These are phyloP conservation scores for Candida verbasci DNA, from an alignment of 805 yeast species.

Conservation along the genomic window DNA sequence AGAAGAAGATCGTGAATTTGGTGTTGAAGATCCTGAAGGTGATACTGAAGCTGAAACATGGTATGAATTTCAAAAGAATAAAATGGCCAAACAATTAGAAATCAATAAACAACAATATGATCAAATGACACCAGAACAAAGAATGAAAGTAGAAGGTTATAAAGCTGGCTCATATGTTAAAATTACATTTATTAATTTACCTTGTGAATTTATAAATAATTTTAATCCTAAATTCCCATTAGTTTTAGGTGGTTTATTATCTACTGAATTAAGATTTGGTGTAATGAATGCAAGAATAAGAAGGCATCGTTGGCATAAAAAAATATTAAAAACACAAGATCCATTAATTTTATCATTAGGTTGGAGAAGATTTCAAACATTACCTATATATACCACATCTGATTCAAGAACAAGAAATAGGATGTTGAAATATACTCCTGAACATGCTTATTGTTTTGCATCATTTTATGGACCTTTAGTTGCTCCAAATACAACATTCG, in stretches of 20 bases:
- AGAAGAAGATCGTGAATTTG: constrained; percentile 59
- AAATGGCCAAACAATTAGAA: constrained; percentile 92
- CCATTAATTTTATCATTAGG: constrained; percentile 92
- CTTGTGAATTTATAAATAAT: constrained; percentile 86
- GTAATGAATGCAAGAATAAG: constrained; percentile 88
- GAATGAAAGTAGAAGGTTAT: constrained; percentile 84
- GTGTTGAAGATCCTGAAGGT: constrained; percentile 76
- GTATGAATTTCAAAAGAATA: constrained; percentile 96
- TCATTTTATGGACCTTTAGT: constrained; percentile 96
- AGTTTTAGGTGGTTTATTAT: constrained; percentile 83
- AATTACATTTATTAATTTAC: constrained; percentile 73
- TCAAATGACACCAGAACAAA: constrained; percentile 67
- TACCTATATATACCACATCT: constrained; percentile 92
- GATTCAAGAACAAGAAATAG: constrained; percentile 97
- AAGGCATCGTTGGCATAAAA: constrained; percentile 98
- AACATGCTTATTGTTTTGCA: constrained; percentile 94
- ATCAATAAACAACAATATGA: constrained; percentile 81
- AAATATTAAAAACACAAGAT: constrained; percentile 90
- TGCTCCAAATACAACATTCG: constrained; percentile 95
- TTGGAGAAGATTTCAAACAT: constrained; percentile 97
- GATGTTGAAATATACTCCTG: constrained; percentile 97
- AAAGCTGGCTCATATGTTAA: constrained; percentile 93
- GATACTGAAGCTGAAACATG: constrained; percentile 81
- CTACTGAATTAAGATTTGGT: constrained; percentile 92
- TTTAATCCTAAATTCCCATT: constrained; percentile 84